Base-by-base conservation (phyloP, 2,329 filamentous ascomycete species). In the Cephalotrichum gorgonifer region DNA sequence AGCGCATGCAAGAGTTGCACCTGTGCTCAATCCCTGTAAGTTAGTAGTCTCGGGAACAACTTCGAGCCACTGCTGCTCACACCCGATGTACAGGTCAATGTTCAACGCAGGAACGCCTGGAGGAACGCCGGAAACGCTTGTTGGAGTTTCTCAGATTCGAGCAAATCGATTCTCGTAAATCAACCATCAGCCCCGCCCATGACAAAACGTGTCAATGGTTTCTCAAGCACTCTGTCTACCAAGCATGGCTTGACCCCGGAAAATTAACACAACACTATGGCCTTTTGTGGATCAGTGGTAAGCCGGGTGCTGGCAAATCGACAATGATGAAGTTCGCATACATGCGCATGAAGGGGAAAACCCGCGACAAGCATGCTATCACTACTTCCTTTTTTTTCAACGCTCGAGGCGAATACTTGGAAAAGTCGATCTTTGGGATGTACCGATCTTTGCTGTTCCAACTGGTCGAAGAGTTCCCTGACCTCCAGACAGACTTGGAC, bases 371-470 rank as follows among this genome's bases (percentile, higher is more conserved):
- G 3, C 51, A 55, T 14, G 50, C 52, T 1, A 38, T 60, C 0
- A 53, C 69, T 0, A 49, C 72, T 1, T 68, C 65, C 0, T 75
- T 73, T 57, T 76, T 75, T 57, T 76, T 75, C 61, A 70, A 74
- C 49, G 71, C 71, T 0, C 58, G 69, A 48, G 72, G 71, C 0
- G 58, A 61, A 0, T 28, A 58, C 4, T 55, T 73, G 8, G 72
- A 79, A 43, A 74, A 62, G 47, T 68, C 73, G 0, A 61, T 64
- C 0, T 25, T 59, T 0, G 76, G 77, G 0, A 66, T 80, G 58
- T 78, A 76, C 52, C 64, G 74, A 3, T 73, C 73, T 0, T 48
- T 80, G 0, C 49, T 79, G 0, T 52, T 61, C 2, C 73, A 79
- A 35, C 56, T 79, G 0, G 56, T 79, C 0, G 23, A 61, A 0